Evolutionary conservation across 306 rosid genomes (phyloP).

Genomic region (Citrullus amarus): DNA sequence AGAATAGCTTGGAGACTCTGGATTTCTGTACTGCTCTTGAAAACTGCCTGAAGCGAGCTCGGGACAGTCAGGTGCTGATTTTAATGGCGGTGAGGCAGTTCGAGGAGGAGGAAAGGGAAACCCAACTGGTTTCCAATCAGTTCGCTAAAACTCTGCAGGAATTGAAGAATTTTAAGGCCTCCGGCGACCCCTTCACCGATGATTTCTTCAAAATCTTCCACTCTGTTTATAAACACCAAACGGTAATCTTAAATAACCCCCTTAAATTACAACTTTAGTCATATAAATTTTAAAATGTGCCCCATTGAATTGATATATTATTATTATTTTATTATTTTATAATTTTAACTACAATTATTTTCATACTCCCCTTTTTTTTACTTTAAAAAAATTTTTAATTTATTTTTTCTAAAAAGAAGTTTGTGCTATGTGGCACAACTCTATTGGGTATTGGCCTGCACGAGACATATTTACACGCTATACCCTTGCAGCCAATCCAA

Average conservation of each 20-base stretch:
- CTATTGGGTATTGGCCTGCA: too few relatives aligned
- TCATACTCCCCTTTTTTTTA: too few relatives aligned
- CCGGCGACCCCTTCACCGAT: conserved; percentile 69
- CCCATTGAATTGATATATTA: too few relatives aligned
- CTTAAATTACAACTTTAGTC: too few relatives aligned
- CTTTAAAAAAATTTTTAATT: too few relatives aligned
- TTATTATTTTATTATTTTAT: too few relatives aligned
- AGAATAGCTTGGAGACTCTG: conserved; percentile 61
- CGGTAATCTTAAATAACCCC: not conserved
- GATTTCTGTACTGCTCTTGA: conserved; percentile 88
- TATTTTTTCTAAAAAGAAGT: too few relatives aligned
- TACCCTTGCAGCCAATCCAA: too few relatives aligned
- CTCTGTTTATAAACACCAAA: conserved; percentile 58
- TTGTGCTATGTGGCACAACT: too few relatives aligned
- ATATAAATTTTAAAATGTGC: too few relatives aligned
- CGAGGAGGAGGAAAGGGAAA: conserved; percentile 58
- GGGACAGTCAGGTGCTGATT: conserved; percentile 63
- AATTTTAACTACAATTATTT: too few relatives aligned
- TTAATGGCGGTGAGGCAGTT: conserved; percentile 62
- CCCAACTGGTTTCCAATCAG: conserved; percentile 14
- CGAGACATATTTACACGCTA: too few relatives aligned
- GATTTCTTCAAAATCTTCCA: conserved; percentile 64
- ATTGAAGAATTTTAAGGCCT: conserved; percentile 51
- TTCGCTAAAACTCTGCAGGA: conserved; percentile 45
- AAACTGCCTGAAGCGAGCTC: conserved; percentile 57